Evolutionary conservation across 208 protist genomes (phyloP).

Genomic region (Zelonia costaricensis): DNA sequence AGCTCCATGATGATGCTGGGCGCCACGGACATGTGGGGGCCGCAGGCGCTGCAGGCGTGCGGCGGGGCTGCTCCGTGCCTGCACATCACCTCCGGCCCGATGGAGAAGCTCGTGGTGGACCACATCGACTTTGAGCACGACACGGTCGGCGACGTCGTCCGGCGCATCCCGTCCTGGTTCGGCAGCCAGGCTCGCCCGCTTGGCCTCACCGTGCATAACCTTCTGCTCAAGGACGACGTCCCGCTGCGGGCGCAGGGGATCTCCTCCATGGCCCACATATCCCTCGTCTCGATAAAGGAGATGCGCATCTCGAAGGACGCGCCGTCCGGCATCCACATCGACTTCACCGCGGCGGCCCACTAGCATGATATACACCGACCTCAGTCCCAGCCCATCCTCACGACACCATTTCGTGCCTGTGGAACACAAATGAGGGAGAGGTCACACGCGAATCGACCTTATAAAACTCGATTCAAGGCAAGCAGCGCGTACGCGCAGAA

Average conservation of each 20-base stretch:
- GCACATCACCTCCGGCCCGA: conserved; percentile 19
- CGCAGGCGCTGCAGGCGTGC: conserved; percentile 5
- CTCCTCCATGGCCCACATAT: conserved; percentile 8
- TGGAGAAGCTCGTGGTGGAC: conserved; percentile 19
- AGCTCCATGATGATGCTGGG: conserved; percentile 4
- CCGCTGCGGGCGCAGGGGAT: conserved; percentile 33
- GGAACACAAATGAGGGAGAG: too few relatives aligned
- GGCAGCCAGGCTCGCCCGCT: conserved; percentile 33
- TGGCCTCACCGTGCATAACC: conserved; percentile 24
- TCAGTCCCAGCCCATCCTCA: too few relatives aligned
- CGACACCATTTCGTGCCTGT: too few relatives aligned
- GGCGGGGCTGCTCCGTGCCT: not conserved
- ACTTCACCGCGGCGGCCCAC: too few relatives aligned
- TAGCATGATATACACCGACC: too few relatives aligned
- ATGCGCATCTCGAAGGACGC: conserved; percentile 3
- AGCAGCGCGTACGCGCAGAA: too few relatives aligned
- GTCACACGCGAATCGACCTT: too few relatives aligned
- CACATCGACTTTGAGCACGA: conserved; percentile 25
- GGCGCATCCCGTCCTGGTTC: conserved; percentile 38
- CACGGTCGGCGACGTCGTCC: conserved; percentile 32
- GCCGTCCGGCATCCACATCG: too few relatives aligned
- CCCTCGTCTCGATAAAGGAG: conserved; percentile 22
- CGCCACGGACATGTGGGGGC: conserved; percentile 10
- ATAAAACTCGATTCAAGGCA: too few relatives aligned
- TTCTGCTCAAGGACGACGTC: conserved; percentile 16